Conservation (phyloP, 805 yeast genomes). For the Metschnikowia similis region DNA sequence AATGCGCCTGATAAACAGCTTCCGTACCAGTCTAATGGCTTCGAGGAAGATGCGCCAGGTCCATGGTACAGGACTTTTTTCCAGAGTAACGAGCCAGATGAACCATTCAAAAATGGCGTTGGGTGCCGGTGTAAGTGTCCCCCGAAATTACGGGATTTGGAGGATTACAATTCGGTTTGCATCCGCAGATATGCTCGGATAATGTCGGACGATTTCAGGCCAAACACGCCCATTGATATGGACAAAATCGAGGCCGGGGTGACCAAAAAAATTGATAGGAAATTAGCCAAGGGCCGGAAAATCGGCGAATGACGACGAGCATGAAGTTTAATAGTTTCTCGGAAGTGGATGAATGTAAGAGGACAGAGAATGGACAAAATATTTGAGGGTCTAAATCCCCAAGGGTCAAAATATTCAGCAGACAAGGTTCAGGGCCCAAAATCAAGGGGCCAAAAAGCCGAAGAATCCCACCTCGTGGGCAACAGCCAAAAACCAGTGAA, state of each 20-base stretch:
- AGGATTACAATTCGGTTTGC: constrained; percentile 49
- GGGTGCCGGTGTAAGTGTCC: constrained; percentile 92
- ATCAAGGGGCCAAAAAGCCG: no score
- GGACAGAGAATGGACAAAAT: no score
- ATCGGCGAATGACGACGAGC: constrained; percentile 2
- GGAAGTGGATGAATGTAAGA: not conserved
- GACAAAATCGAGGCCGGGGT: constrained; percentile 24
- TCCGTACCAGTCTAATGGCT: constrained; percentile 23
- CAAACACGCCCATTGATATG: constrained; percentile 19
- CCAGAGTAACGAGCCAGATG: constrained; percentile 19
- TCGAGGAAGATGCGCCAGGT: constrained; percentile 23
- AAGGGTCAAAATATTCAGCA: no score
- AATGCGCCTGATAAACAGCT: constrained; percentile 35
- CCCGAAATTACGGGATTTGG: constrained; percentile 44
- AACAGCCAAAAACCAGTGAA: no score
- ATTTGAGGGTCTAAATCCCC: no score
- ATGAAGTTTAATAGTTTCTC: not conserved
- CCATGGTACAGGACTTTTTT: constrained; percentile 19
- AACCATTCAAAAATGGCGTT: constrained; percentile 43
- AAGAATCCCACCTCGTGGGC: no score
- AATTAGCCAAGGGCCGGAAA: constrained; percentile 19
- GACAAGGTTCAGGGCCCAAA: no score
- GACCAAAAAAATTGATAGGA: constrained; percentile 17
- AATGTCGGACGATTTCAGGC: constrained; percentile 27
- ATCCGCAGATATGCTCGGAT: constrained; percentile 46